Conservation (phyloP, 805 yeast species). For the Isabelozyma pseudorhagii region DNA sequence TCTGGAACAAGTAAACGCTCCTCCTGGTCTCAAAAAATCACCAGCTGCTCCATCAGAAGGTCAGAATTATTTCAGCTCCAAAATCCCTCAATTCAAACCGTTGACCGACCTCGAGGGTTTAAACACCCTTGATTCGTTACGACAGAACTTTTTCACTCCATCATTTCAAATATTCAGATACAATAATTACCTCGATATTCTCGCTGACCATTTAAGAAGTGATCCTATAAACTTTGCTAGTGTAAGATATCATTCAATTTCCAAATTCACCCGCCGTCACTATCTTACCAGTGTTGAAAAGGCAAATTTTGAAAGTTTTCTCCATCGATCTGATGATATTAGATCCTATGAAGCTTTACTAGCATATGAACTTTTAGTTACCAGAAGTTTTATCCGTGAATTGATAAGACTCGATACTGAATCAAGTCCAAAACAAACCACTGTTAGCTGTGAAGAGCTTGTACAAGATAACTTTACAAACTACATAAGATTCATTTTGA, state of each 20-base stretch:
- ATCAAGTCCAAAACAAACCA: slow-evolving; percentile 1
- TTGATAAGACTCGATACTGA: slow-evolving; percentile 12
- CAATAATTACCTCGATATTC: slow-evolving; percentile 26
- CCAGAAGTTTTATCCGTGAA: slow-evolving; percentile 24
- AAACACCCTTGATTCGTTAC: slow-evolving; percentile 22
- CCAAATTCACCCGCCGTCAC: slow-evolving; percentile 24
- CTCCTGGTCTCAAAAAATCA: background rate
- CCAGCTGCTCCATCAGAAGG: background rate
- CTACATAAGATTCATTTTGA: slow-evolving; percentile 31
- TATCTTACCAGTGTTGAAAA: slow-evolving; percentile 5
- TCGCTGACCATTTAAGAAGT: slow-evolving; percentile 26
- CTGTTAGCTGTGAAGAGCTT: slow-evolving; percentile 29
- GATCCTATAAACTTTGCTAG: slow-evolving; percentile 40
- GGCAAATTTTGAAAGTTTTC: slow-evolving; percentile 1
- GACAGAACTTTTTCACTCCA: slow-evolving; percentile 20
- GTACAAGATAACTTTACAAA: slow-evolving; percentile 36
- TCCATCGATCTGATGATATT: slow-evolving; percentile 12
- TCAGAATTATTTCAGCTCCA: background rate
- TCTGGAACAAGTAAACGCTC: background rate
- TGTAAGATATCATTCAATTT: slow-evolving; percentile 27
- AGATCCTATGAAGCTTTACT: slow-evolving; percentile 27
- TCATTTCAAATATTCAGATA: slow-evolving; percentile 27
- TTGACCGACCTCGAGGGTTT: slow-evolving; percentile 19
- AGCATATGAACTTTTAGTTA: slow-evolving; percentile 24
- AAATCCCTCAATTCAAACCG: slow-evolving; percentile 15